Evolutionary conservation across 2,329 filamentous ascomycete species (phyloP).

Genomic region (Talaromyces sp.): DNA sequence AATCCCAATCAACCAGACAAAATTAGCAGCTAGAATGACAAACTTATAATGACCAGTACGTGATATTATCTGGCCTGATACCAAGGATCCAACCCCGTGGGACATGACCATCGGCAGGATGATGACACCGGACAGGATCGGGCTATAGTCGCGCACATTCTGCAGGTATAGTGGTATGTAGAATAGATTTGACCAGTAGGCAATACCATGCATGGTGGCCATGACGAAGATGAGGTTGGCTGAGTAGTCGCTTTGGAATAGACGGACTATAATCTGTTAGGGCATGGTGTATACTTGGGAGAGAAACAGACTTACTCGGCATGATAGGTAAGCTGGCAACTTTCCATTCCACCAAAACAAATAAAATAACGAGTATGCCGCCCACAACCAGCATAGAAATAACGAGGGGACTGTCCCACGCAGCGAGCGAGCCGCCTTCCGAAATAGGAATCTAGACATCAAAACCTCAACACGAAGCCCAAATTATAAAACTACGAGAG

Average conservation of each 20-base stretch:
- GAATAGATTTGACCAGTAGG: constrained; percentile 18
- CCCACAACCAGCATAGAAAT: constrained; percentile 3
- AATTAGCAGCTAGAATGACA: neutral
- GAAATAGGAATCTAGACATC: constrained; percentile 3
- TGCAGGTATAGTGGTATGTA: constrained; percentile 9
- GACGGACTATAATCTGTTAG: neutral
- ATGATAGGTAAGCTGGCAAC: constrained; percentile 2
- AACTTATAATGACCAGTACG: neutral
- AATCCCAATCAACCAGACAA: constrained; percentile 3
- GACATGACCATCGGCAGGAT: constrained; percentile 6
- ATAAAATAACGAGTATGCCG: neutral
- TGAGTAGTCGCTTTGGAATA: constrained; percentile 23
- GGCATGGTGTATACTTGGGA: no score
- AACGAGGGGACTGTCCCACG: constrained; percentile 3
- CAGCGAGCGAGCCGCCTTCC: constrained; percentile 3
- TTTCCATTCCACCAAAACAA: constrained; percentile 8
- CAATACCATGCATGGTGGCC: constrained; percentile 18
- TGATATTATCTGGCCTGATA: constrained; percentile 1
- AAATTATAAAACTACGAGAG: neutral
- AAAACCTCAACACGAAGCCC: neutral
- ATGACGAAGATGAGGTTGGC: constrained; percentile 19
- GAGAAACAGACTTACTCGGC: neutral
- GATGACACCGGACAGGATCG: neutral
- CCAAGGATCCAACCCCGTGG: neutral
- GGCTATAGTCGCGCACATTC: neutral